Conservation (phyloP, 805 yeast genomes). For the Cyberlindnera sargentensis region DNA sequence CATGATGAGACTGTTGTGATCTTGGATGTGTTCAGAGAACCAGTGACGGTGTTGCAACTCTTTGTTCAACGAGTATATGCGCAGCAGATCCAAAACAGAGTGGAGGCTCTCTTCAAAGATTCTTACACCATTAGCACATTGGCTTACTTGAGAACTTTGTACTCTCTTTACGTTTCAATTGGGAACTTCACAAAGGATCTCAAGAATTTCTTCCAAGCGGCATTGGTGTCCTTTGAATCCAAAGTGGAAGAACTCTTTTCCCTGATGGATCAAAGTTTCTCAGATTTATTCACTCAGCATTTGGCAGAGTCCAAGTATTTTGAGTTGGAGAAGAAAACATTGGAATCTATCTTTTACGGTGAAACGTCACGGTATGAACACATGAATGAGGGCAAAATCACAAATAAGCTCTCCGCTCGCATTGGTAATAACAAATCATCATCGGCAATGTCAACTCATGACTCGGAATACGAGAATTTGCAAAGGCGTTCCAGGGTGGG, state of each 20-base stretch:
- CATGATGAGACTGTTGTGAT: slow-evolving; percentile 70
- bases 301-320: slow-evolving; percentile 63
- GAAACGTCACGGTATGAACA: slow-evolving; percentile 27
- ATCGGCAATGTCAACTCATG: slow-evolving; percentile 8
- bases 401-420: slow-evolving; percentile 23
- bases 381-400: slow-evolving; percentile 26
- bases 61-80: slow-evolving; percentile 74
- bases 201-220: slow-evolving; percentile 44
- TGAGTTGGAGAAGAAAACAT: slow-evolving; percentile 58
- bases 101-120: slow-evolving; percentile 50
- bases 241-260: slow-evolving; percentile 33
- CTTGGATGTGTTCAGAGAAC: slow-evolving; percentile 63
- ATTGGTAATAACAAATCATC: slow-evolving; percentile 1
- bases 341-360: slow-evolving; percentile 36
- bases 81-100: slow-evolving; percentile 53
- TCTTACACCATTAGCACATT: slow-evolving; percentile 58
- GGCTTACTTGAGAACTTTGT: slow-evolving; percentile 70
- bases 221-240: slow-evolving; percentile 33
- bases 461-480: slow-evolving; percentile 23
- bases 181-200: slow-evolving; percentile 57
- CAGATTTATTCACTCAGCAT: slow-evolving; percentile 69
- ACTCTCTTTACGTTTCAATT: slow-evolving; percentile 53
- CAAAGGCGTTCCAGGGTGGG: slow-evolving; percentile 34
- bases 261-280: slow-evolving; percentile 62
- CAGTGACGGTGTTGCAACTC: slow-evolving; percentile 55